phyloP scores from a whole-genome alignment of 1,284 basidiomycete genomes.

The Anthracocystis panici-leucophaei region DNA sequence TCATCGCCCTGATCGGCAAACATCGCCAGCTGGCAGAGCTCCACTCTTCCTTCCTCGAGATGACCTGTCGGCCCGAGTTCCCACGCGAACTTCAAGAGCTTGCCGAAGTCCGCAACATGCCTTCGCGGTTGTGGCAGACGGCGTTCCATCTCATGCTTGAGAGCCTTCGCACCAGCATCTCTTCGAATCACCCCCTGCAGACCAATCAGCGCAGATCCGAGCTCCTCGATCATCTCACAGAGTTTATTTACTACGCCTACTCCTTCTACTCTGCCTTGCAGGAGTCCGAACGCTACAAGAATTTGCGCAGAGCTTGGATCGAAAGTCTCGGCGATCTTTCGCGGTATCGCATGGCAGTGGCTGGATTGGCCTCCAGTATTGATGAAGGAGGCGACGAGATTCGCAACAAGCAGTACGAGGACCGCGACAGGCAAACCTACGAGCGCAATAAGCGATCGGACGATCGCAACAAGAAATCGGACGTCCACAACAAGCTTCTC shows the following conservation, averaged over 20 bases:
- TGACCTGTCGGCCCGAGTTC: conserved; percentile 85
- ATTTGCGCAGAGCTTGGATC: conserved; percentile 87
- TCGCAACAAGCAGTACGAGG: conserved; percentile 23
- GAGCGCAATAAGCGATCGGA: too few species aligned
- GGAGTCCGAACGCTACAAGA: conserved; percentile 80
- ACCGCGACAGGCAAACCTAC: not conserved
- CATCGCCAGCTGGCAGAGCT: conserved; percentile 81
- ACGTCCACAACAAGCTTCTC: too few species aligned
- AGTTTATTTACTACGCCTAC: conserved; percentile 95
- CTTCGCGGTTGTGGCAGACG: conserved; percentile 90
- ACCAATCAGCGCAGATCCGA: conserved; percentile 32
- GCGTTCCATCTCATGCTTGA: conserved; percentile 91
- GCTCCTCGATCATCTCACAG: conserved; percentile 80
- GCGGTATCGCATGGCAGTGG: conserved; percentile 93
- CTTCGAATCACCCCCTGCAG: conserved; percentile 69
- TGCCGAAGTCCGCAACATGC: conserved; percentile 93
- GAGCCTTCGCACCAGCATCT: conserved; percentile 83
- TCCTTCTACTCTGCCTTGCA: conserved; percentile 89
- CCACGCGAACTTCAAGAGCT: conserved; percentile 88
- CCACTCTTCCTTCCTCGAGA: conserved; percentile 86
- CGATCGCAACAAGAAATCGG: too few species aligned
- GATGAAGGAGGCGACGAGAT: conserved; percentile 70
- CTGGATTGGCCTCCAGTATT: conserved; percentile 69
- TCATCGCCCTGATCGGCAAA: conserved; percentile 45
- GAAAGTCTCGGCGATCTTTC: conserved; percentile 96